Base-by-base conservation (phyloP, 1,284 basidiomycete genomes). In the Cutaneotrichosporon cavernicola region DNA sequence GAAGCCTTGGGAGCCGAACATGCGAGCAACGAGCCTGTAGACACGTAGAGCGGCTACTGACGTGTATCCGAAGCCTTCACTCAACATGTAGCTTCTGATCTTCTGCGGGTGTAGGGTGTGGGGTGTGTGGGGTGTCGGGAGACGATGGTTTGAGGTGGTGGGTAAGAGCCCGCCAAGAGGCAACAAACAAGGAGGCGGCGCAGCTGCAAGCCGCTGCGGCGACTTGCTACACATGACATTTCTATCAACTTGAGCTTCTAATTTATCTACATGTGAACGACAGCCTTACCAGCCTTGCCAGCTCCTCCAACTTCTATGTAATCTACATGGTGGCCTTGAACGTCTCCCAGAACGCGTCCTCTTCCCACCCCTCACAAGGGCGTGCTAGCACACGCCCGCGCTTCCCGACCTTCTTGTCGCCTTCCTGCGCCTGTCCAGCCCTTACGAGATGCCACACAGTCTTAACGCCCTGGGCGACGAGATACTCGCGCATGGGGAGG, bases 391-490 rank as follows among this genome's bases (percentile, higher is more conserved):
- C 75, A 10, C 71, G 64, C 5, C 71, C 64, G n/a, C 76, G 64
- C 11, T 56, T 58, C 4, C 75, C 73, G 18, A 86, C 78, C 38
- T 66, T 71, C 70, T 87, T 82, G 38, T 86, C 87, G 26, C 79
- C 70, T 7, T 56, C 43, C 13, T 53, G 50, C 56, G 63, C n/a
- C 6, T 64, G 18, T 4, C 52, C 11, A 3, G 57, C 26, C 4
- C 69, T 65, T 1, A 73, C 79, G 11, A 87, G 79, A 74, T 85
- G 86, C 89, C 91, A 97, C 0, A 97, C 73, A 61, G 89, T 86
- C 7, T 81, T 69, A 10, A 97, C 84, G 2, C 84, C 85, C 26
- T 86, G 75, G 2, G 80, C 77, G 61, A 82, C 76, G n/a, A 95
- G 82, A 77, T 98, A 98, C 7, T 84, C 81, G 51, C 83, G 82